Percentiles rank a stretch among this genome's conserved stretches.
These are phyloP conservation scores for Aspergillus funiculosus DNA, from an alignment of 495 filamentous ascomycete species.

Conservation along the genomic window DNA sequence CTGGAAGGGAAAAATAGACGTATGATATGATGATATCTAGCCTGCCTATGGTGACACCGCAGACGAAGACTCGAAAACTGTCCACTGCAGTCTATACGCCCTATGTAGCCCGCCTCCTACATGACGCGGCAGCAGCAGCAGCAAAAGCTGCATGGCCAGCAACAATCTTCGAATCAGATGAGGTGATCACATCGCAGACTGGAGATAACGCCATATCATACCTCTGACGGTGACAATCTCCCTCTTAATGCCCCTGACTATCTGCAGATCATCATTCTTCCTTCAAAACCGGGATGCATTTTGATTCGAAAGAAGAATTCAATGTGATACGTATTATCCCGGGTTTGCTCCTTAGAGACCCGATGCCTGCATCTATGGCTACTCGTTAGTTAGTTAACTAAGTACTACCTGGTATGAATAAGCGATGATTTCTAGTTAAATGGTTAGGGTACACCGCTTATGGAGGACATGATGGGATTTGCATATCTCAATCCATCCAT, in stretches of 20 bases:
- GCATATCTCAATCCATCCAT: too few relatives aligned
- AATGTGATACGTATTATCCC: not conserved
- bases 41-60: conserved; percentile 11
- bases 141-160: not conserved
- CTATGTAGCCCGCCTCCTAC: not conserved
- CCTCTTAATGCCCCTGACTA: conserved; percentile 4
- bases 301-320: not conserved
- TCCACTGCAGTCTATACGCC: too few relatives aligned
- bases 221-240: too few relatives aligned
- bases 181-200: not conserved
- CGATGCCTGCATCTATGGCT: too few relatives aligned
- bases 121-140: not conserved
- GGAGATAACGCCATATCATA: conserved; percentile 1
- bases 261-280: conserved; percentile 11
- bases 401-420: too few relatives aligned
- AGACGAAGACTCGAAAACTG: conserved; percentile 15
- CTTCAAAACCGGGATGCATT: too few relatives aligned
- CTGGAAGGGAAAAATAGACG: too few relatives aligned
- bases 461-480: too few relatives aligned
- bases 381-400: too few relatives aligned
- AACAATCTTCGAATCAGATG: not conserved
- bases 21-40: too few relatives aligned
- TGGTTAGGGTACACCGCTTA: too few relatives aligned
- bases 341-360: not conserved
- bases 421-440: too few relatives aligned